Evolutionary conservation across 148 eudicot species (phyloP), one percentile per base, ranked within the genome.

Genomic region (Oxyria digyna): DNA sequence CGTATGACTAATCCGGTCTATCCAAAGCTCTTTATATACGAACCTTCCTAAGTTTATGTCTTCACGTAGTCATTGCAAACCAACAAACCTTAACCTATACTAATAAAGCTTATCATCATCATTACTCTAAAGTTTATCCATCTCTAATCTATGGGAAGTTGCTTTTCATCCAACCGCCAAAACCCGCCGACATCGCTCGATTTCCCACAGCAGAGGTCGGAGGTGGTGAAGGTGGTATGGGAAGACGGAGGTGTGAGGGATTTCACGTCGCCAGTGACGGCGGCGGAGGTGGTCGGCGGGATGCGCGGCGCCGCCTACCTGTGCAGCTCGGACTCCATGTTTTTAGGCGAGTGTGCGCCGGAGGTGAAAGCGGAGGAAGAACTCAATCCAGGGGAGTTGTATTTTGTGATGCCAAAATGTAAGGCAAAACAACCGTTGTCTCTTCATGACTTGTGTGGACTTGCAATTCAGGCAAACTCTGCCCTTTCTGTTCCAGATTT

Each of bases 401-500:
- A 66, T 8, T 66, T 80, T 41, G 35, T 80, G 20, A 50, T 77
- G 75, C 73, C 78, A 0, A 76, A 43, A 38, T 50, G 63, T 37
- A 66, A 48, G 15, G 50, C 59, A 5, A 63, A 73, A 0, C 67
- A 50, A 40, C 75, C 78, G 20, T n/a, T 80, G 45, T 76, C 83
- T 3, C 71, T 80, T 17, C 75, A 80, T 1, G 80, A 77, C 32
- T 71, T 80, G 68, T 80, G 83, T 71, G 78, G 67, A 31, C 80
- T 80, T 63, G 83, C 83, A 10, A 65, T 80, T 17, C 77, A 80
- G 71, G 80, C 80, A 29, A 76, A 69, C 54, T 71, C 77, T 21
- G 68, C 49, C 20, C 67, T 77, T 45, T 46, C 50, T 20, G 33
- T 80, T 67, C 59, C 59, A 70, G 77, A 80, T 70, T 68, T 66